Evolutionary conservation across 441 rosid species (phyloP), one percentile per base, ranked within the genome.

Genomic region (Bruguiera hainesii): DNA sequence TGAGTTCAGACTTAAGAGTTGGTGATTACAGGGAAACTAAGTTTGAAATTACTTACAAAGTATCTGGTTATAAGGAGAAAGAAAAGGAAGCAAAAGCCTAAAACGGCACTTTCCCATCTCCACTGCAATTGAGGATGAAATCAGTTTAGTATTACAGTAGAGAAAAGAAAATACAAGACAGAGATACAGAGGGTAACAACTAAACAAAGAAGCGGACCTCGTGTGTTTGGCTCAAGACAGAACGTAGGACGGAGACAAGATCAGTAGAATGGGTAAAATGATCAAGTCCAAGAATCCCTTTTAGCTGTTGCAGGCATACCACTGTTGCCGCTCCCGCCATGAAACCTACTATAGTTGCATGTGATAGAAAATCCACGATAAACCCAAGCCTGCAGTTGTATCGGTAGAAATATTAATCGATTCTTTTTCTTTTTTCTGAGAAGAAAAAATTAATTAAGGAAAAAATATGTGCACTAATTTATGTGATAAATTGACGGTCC

Each of bases 311-410:
- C 59, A 87, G 75, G 71, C 85, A 77, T 65, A 89, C 92, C 39
- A 87, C 90, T 1, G 92, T 89, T 11, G 96, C 96, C 58, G 93
- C 96, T 69, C 96, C 96, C 61, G 80, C 93, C 96, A 87, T 89
- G 81, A 87, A 89, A 31, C 96, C 96, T 60, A 89, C 91, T 63
- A 87, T 87, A 42, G 96, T 75, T 64, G 93, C 93, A 72, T 89
- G 96, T 56, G 96, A 89, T 53, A 87, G 81, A 63, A 89, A 84
- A 67, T 89, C 96, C 79, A 87, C 92, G 37, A 89, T 71, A 35
- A 89, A 87, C 71, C 96, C 96, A 70, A 89, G 79, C 76, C 96
- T 87, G 84, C 76, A 61, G 7, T 10, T 33, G 3, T 5, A 60
- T 23, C 8, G 11, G 15, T 21, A 7, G 6, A 21, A 23, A 20